Evolutionary conservation across 1,284 basidiomycete species (phyloP).

Genomic region (Cryptococcus sp.): DNA sequence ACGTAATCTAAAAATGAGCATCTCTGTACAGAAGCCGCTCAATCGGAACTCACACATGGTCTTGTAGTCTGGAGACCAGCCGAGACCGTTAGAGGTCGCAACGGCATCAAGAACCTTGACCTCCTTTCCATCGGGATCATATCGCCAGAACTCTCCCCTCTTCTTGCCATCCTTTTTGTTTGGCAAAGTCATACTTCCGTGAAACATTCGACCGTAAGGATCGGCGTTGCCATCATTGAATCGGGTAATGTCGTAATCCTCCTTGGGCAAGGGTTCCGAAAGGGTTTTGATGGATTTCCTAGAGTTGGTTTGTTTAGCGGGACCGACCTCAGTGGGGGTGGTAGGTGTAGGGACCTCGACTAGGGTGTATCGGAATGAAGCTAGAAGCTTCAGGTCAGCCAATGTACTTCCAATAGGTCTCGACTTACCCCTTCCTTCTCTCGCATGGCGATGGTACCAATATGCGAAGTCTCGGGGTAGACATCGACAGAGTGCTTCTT

Average conservation of each 20-base stretch:
- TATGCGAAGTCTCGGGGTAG: constrained; percentile 30
- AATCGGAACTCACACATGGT: constrained; percentile 36
- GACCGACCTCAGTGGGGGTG: constrained; percentile 1
- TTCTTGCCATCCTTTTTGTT: constrained; percentile 14
- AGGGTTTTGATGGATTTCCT: constrained; percentile 16
- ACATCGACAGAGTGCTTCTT: constrained; percentile 25
- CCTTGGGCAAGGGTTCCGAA: constrained; percentile 17
- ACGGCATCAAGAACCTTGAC: constrained; percentile 28
- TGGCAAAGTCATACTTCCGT: constrained; percentile 31
- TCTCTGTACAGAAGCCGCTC: not conserved
- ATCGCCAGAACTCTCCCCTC: constrained; percentile 32
- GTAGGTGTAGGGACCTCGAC: constrained; percentile 16
- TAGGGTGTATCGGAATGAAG: constrained; percentile 19
- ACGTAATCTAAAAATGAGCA: constrained; percentile 38
- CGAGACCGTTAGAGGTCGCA: constrained; percentile 43
- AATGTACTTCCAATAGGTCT: no score
- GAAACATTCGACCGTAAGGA: constrained; percentile 36
- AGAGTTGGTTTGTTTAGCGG: not conserved
- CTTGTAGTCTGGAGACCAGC: constrained; percentile 41
- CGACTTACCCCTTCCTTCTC: constrained; percentile 26
- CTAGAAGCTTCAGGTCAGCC: constrained; percentile 21
- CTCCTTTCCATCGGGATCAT: constrained; percentile 25
- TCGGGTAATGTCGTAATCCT: constrained; percentile 20
- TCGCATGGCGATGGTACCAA: constrained; percentile 34
- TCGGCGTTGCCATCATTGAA: constrained; percentile 48